Percentiles rank a stretch among this genome's conserved stretches.
These are phyloP conservation scores for Pleurotus platypus DNA, from an alignment of 768 basidiomycete species.

Conservation along the genomic window DNA sequence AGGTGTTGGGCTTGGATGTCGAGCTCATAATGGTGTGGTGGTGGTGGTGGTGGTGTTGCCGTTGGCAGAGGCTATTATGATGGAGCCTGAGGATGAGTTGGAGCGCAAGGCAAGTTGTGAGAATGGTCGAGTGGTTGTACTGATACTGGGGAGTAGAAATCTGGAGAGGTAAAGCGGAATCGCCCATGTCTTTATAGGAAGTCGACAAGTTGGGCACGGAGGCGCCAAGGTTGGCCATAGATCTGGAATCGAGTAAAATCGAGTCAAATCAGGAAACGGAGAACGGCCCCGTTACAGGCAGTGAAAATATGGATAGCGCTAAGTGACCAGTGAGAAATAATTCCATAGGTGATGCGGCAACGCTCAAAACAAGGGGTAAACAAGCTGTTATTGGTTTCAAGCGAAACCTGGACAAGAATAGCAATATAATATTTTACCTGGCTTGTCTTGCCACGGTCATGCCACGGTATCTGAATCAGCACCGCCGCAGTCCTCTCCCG, in stretches of 20 bases:
- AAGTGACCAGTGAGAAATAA: constrained; percentile 4
- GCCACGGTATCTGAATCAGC: background rate
- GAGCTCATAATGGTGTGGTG: constrained; percentile 27
- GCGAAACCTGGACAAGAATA: constrained; percentile 1
- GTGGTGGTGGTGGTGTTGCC: constrained; percentile 12
- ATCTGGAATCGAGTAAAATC: constrained; percentile 28
- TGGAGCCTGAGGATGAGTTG: constrained; percentile 2
- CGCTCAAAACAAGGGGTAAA: constrained; percentile 8
- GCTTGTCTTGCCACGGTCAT: background rate
- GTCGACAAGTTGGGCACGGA: constrained; percentile 8
- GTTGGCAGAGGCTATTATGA: background rate
- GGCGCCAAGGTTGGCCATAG: constrained; percentile 8
- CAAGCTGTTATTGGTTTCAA: constrained; percentile 8
- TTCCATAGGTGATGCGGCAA: constrained; percentile 4
- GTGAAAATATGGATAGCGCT: constrained; percentile 21
- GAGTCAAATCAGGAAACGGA: constrained; percentile 35
- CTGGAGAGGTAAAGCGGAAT: background rate
- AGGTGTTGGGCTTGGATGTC: constrained; percentile 24
- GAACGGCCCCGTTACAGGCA: constrained; percentile 22
- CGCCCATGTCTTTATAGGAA: constrained; percentile 7
- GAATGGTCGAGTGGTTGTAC: background rate
- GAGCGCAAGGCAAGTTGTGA: constrained; percentile 1
- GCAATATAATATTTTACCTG: background rate
- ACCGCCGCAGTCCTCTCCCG: background rate
- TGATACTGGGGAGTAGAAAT: constrained; percentile 2